Conservation (phyloP, 139 green algal genomes). For the Spirogloea muscicola region DNA sequence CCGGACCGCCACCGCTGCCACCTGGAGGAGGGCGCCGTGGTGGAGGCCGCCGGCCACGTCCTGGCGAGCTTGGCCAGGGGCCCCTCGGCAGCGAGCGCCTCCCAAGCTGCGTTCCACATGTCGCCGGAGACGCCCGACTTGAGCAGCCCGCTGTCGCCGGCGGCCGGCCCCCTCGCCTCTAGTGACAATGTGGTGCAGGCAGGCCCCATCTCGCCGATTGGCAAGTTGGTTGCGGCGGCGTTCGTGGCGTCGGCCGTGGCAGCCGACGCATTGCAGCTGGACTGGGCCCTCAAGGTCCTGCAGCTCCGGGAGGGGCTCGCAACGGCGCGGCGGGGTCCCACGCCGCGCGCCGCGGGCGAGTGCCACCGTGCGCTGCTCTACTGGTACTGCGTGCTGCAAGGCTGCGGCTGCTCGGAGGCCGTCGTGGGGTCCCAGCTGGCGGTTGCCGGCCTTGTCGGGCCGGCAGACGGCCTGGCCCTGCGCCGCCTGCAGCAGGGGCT, state of each 20-base stretch:
- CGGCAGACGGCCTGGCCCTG: constrained; percentile 5
- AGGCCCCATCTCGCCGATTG: no score
- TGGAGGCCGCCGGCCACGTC: not conserved
- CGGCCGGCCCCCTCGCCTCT: not conserved
- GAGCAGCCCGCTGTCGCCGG: not conserved
- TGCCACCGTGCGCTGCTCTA: not conserved
- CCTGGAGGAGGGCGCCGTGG: constrained; percentile 7
- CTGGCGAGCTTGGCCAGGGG: no score
- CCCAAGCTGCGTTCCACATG: not conserved
- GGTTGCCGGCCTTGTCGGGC: not conserved
- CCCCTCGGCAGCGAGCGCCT: not conserved
- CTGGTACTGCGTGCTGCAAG: not conserved
- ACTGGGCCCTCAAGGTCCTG: not conserved
- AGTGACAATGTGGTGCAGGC: no score
- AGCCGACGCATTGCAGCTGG: not conserved
- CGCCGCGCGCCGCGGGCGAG: no score
- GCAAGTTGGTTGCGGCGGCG: not conserved
- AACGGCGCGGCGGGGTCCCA: not conserved
- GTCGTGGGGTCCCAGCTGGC: not conserved
- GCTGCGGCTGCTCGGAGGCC: not conserved
- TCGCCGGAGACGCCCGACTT: constrained; percentile 16
- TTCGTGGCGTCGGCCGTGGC: constrained; percentile 2
- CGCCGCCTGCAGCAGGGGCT: not conserved
- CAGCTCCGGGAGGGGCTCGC: constrained; percentile 4
- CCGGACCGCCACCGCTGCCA: not conserved